Evolutionary conservation across 2,329 filamentous ascomycete genomes (phyloP).

Genomic region (Allantophomopsis lycopodina): DNA sequence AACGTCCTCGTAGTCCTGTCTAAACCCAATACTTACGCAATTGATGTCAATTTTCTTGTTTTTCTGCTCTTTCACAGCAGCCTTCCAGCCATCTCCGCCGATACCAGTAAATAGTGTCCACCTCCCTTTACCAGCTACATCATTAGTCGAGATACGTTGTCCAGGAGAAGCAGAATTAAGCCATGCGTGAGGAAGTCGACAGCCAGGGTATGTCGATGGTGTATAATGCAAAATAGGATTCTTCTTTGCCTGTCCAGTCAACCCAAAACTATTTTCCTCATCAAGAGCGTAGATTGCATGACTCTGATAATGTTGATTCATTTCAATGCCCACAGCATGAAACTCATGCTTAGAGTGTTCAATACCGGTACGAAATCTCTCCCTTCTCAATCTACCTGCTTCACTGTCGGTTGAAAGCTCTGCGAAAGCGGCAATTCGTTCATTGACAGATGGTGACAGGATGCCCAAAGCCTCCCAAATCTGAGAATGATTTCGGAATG

Average conservation of each 20-base stretch:
- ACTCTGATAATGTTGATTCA: constrained; percentile 40
- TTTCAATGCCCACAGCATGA: constrained; percentile 41
- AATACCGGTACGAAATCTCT: constrained; percentile 25
- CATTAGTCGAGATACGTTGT: constrained; percentile 37
- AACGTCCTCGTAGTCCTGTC: constrained; percentile 45
- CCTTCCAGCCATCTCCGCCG: constrained; percentile 39
- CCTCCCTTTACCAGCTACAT: constrained; percentile 39
- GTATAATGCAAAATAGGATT: constrained; percentile 28
- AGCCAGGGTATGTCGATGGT: constrained; percentile 41
- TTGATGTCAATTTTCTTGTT: constrained; percentile 30
- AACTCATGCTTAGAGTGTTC: constrained; percentile 31
- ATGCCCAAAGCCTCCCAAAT: constrained; percentile 32
- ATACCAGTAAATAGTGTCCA: constrained; percentile 38
- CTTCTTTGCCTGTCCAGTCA: constrained; percentile 12
- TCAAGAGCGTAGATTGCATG: constrained; percentile 29
- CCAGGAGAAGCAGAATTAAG: constrained; percentile 33
- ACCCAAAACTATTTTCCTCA: constrained; percentile 14
- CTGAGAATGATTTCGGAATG: constrained; percentile 33
- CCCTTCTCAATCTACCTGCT: constrained; percentile 23
- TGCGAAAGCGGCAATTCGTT: constrained; percentile 23
- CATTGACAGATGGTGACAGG: constrained; percentile 21
- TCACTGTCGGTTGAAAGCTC: constrained; percentile 25
- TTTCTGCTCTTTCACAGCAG: constrained; percentile 25
- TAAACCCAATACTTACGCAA: constrained; percentile 37
- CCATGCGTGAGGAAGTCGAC: constrained; percentile 49